phyloP scores from a whole-genome alignment of 192 early-diverging fungal species.

The Anaeromyces robustus region DNA sequence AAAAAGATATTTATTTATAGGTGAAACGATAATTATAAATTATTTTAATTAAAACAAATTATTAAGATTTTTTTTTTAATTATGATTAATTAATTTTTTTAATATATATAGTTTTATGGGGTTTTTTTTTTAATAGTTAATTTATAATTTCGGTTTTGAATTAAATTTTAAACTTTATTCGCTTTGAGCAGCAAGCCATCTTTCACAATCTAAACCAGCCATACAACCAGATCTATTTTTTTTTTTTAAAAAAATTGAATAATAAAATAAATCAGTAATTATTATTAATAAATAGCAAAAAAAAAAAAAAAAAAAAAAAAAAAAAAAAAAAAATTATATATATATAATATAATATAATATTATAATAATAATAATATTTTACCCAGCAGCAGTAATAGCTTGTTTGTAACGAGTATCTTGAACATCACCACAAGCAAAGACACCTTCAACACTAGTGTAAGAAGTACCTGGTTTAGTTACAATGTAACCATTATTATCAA shows the following conservation, averaged over 20 bases:
- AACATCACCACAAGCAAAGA: slow-evolving; percentile 97
- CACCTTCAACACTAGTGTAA: slow-evolving; percentile 72
- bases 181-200: slow-evolving; percentile 69
- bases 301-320: not conserved
- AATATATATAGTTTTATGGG: too few species aligned
- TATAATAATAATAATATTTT: too few species aligned
- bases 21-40: too few species aligned
- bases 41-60: too few species aligned
- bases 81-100: too few species aligned
- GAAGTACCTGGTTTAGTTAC: slow-evolving; percentile 53
- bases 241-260: not conserved
- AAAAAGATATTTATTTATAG: too few species aligned
- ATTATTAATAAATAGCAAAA: too few species aligned
- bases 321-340: not conserved
- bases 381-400: slow-evolving; percentile 79
- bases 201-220: slow-evolving; percentile 92
- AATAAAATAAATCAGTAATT: too few species aligned
- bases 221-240: slow-evolving; percentile 78
- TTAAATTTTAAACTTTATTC: not conserved
- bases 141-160: not conserved
- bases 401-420: slow-evolving; percentile 93
- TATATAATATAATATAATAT: too few species aligned
- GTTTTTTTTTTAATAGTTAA: too few species aligned
- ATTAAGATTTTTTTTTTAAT: too few species aligned
- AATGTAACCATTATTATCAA: slow-evolving; percentile 85